Percentiles rank a stretch among this genome's conserved stretches.
These are phyloP conservation scores for Phytophthora hybrid DNA, from an alignment of 352 stramenopile genomes.

Conservation along the genomic window DNA sequence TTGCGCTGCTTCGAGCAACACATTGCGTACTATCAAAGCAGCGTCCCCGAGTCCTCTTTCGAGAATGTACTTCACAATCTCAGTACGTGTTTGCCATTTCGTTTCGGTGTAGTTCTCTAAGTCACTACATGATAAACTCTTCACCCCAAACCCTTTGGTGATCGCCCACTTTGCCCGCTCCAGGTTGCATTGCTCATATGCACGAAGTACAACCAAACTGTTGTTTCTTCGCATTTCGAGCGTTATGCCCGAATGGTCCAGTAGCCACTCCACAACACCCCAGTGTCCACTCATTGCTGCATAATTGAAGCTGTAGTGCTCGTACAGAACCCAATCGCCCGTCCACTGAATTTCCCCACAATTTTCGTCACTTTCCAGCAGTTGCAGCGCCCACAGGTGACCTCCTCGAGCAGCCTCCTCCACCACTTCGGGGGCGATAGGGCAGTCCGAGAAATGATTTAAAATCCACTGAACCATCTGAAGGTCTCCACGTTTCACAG, in stretches of 20 bases:
- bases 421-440: neutral
- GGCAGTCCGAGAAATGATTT: neutral
- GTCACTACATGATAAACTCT: no score
- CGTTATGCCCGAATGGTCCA: neutral
- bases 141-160: no score
- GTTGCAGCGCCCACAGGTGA: no score
- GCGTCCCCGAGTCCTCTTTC: neutral
- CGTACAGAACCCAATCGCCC: no score
- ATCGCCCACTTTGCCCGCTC: no score
- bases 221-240: neutral
- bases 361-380: no score
- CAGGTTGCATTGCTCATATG: neutral
- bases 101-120: neutral
- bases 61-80: neutral
- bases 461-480: slow-evolving; percentile 4
- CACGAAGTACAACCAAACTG: neutral
- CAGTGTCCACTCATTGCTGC: neutral
- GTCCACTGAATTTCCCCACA: no score
- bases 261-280: neutral
- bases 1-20: neutral
- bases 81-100: neutral
- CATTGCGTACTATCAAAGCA: neutral
- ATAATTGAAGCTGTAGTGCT: no score
- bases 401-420: no score
- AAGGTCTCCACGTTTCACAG: no score